Base-by-base conservation (phyloP, 106 monocot genomes). In the Chionographis japonica region DNA sequence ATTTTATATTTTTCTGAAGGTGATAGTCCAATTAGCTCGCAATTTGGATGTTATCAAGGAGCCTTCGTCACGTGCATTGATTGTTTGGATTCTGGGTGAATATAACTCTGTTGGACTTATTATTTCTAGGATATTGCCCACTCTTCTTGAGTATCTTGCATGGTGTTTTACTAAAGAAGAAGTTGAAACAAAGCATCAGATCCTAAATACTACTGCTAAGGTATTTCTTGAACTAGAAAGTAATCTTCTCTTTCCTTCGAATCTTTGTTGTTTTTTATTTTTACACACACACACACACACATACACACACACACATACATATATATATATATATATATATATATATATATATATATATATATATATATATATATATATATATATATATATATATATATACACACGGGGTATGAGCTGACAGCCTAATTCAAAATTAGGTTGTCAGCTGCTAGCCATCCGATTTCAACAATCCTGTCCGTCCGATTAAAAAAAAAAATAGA, bases 1-100 rank as follows among this genome's bases (percentile, higher is more conserved):
- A 17, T 19, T 13, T 63, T 56, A 14, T 63, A 49, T 42, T 20
- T 20, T 68, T 40, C 49, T 83, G 58, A 72, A 98, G 92, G 75
- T 93, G 55, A 83, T 98, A 80, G 67, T 88, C 42, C 79, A 58
- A 46, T 80, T 98, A 77, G 78, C 75, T 69, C 75, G 81, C 56
- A 66, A 43, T 60, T 66, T 98, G 79, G 97, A 98, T 74, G 70
- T 49, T 58, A 74, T 98, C 42, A 90, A 92, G 74, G 84, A 85
- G 42, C 74, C 92, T 51, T 71, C 81, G 39, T 85, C 97, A 72
- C 92, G 97, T 62, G 72, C 89, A 38, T 75, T 98, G 50, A 85
- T 98, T 70, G 66, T 98, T 62, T 98, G 97, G 97, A 83, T 93
- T 55, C 49, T 85, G 43, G 97, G 97, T 58, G 90, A 98, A 65